Evolutionary conservation across 139 green algal genomes (phyloP).

Genomic region (Tetraselmis chui): DNA sequence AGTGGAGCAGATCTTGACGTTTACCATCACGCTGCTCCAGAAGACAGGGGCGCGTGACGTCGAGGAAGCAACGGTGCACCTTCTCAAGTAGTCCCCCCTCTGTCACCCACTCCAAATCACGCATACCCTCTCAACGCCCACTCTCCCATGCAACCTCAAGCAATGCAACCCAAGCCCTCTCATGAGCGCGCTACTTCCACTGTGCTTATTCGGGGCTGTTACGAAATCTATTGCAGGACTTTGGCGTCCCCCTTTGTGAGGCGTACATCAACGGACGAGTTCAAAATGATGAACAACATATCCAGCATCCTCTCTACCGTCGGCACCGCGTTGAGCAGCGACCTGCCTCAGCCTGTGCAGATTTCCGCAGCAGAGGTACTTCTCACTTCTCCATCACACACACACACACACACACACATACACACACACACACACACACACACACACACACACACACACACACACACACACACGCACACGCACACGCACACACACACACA

Average conservation of each 20-base stretch:
- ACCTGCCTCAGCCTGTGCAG: background rate
- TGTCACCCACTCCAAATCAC: too few relatives aligned
- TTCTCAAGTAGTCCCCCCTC: slow-evolving; percentile 36
- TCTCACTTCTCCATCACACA: too few relatives aligned
- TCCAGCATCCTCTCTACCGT: slow-evolving; percentile 13
- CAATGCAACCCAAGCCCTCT: too few relatives aligned
- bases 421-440: too few relatives aligned
- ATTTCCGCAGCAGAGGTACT: slow-evolving; percentile 18
- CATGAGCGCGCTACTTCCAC: too few relatives aligned
- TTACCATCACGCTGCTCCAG: slow-evolving; percentile 23
- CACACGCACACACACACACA: too few relatives aligned
- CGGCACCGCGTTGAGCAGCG: background rate
- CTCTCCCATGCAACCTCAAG: too few relatives aligned
- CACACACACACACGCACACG: too few relatives aligned
- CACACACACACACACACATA: too few relatives aligned
- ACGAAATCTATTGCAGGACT: slow-evolving; percentile 6
- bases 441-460: too few relatives aligned
- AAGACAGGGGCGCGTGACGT: slow-evolving; percentile 12
- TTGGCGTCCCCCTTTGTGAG: background rate
- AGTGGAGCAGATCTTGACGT: slow-evolving; percentile 30
- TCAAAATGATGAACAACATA: slow-evolving; percentile 19
- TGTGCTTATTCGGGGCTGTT: too few relatives aligned
- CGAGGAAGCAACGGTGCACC: slow-evolving; percentile 18
- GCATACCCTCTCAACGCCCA: too few relatives aligned
- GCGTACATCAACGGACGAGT: slow-evolving; percentile 7